phyloP scores from a whole-genome alignment of 441 rosid species.

The Euphorbia neoarborescens region DNA sequence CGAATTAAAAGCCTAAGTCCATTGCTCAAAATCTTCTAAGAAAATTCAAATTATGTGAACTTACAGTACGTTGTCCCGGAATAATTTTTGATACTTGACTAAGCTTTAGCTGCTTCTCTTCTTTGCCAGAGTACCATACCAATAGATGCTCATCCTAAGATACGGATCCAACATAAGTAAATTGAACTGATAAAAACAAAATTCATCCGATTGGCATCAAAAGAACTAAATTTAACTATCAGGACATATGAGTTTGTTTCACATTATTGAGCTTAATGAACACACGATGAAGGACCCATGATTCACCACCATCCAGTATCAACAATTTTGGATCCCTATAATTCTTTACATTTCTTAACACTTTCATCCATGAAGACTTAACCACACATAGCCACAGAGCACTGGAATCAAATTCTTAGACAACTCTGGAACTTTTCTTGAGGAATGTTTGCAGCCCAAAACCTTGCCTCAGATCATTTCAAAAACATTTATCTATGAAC shows the following conservation, averaged over 20 bases:
- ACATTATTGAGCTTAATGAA: not conserved
- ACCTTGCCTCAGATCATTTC: not conserved
- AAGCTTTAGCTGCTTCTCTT: conserved; percentile 58
- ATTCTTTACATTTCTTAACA: not conserved
- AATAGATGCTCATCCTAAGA: conserved; percentile 65
- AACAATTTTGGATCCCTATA: not conserved
- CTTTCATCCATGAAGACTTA: not conserved
- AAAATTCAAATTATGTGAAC: conserved; percentile 23
- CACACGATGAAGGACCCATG: not conserved
- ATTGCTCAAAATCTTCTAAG: not conserved
- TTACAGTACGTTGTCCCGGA: conserved; percentile 91
- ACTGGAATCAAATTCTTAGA: not conserved
- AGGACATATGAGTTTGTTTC: not conserved
- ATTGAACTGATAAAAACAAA: not conserved
- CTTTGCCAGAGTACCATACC: conserved; percentile 82
- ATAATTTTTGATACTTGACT: conserved; percentile 62
- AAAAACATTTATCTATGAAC: not conserved
- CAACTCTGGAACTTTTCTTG: not conserved
- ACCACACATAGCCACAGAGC: not conserved
- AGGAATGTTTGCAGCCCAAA: not conserved
- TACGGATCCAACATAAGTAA: conserved; percentile 12
- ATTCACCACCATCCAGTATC: not conserved
- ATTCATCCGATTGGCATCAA: not conserved
- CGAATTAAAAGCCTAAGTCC: not conserved
- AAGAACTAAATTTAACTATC: not conserved